These are phyloP conservation scores for Omphalea diandra DNA, from an alignment of 441 rosid genomes.

Conservation along the genomic window DNA sequence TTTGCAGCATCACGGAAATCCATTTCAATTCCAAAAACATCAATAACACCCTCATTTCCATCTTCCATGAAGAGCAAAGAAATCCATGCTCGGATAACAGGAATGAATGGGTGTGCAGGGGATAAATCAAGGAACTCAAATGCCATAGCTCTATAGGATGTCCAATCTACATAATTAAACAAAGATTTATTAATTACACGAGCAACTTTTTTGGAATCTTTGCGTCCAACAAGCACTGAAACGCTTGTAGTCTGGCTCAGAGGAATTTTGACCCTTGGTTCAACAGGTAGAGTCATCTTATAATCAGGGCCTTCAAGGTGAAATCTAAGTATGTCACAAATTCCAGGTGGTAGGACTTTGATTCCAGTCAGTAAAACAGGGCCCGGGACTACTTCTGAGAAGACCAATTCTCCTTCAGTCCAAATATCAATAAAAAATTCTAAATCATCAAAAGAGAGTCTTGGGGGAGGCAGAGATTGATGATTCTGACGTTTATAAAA, in stretches of 20 bases:
- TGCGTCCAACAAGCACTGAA: constrained; percentile 70
- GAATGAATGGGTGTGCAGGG: constrained; percentile 67
- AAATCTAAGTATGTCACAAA: constrained; percentile 43
- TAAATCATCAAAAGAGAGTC: constrained; percentile 65
- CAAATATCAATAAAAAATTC: constrained; percentile 87
- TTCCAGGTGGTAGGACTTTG: constrained; percentile 44
- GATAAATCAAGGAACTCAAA: constrained; percentile 79
- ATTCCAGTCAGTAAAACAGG: constrained; percentile 56
- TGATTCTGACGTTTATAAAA: constrained; percentile 51
- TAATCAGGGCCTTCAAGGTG: constrained; percentile 52
- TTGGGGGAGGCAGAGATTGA: constrained; percentile 61
- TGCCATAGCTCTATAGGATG: constrained; percentile 65
- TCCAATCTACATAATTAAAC: constrained; percentile 71
- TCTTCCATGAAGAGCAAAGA: constrained; percentile 75
- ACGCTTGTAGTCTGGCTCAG: constrained; percentile 52
- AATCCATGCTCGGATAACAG: constrained; percentile 79
- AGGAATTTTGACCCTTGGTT: constrained; percentile 62
- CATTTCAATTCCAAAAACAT: constrained; percentile 82
- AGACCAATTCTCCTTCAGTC: constrained; percentile 60
- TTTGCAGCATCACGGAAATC: constrained; percentile 81
- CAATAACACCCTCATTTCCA: constrained; percentile 47
- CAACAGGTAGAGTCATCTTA: constrained; percentile 74
- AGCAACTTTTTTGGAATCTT: constrained; percentile 67
- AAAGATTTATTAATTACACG: constrained; percentile 54
- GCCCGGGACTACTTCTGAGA: constrained; percentile 76